These are phyloP conservation scores for Pyrenochaeta sp. DNA, from an alignment of 2,329 filamentous ascomycete species.

Conservation along the genomic window DNA sequence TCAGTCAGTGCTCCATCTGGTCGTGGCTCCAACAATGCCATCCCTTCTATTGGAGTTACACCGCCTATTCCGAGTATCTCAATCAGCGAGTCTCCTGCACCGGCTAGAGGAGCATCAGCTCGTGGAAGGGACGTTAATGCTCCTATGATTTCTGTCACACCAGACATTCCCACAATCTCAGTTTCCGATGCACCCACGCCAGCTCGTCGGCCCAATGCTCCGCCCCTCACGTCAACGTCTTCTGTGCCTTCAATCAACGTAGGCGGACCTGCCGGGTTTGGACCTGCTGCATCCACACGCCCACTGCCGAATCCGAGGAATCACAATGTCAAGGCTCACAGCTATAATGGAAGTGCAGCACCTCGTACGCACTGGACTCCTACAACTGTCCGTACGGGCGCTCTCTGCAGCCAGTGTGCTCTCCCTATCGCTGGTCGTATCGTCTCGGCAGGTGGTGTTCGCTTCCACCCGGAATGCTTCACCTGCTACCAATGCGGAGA, in stretches of 20 bases:
- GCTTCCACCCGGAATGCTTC: conserved; percentile 95
- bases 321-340: conserved; percentile 49
- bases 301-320: conserved; percentile 56
- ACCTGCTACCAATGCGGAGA: conserved; percentile 87
- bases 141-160: conserved; percentile 23
- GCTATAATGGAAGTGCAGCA: conserved; percentile 42
- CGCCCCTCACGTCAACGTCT: conserved; percentile 30
- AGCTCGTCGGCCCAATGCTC: conserved; percentile 20
- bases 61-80: conserved; percentile 34
- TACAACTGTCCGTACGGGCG: conserved; percentile 63
- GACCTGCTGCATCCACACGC: conserved; percentile 48
- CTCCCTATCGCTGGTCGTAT: conserved; percentile 89
- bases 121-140: conserved; percentile 10
- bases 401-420: conserved; percentile 83
- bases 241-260: conserved; percentile 40
- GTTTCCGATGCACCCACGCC: conserved; percentile 28
- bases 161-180: conserved; percentile 39
- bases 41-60: conserved; percentile 25
- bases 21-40: conserved; percentile 24
- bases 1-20: conserved; percentile 25
- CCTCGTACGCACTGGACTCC: conserved; percentile 56
- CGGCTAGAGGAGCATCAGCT: conserved; percentile 6
- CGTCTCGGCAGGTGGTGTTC: conserved; percentile 79
- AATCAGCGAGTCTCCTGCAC: conserved; percentile 24
- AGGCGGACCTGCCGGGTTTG: conserved; percentile 26